These are phyloP conservation scores for Lactifluus subvellereus DNA, from an alignment of 768 basidiomycete species.

Conservation along the genomic window DNA sequence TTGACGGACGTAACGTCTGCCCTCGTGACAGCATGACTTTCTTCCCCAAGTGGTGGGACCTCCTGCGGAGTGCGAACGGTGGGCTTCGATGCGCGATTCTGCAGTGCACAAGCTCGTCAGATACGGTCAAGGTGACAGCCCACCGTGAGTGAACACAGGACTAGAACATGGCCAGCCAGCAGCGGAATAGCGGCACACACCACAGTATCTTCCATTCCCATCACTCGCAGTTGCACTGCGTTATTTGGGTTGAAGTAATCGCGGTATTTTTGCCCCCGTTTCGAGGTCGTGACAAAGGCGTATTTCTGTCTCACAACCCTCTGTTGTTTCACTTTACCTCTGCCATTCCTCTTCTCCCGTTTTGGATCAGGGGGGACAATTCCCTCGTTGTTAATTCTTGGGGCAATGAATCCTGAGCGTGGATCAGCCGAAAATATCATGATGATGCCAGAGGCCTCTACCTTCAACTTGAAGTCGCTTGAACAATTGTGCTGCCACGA, in stretches of 20 bases:
- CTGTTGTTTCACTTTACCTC: conserved; percentile 38
- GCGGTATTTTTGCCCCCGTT: conserved; percentile 43
- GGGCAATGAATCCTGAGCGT: conserved; percentile 52
- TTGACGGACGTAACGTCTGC: not conserved
- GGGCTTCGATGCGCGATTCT: conserved; percentile 19
- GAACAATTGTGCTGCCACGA: conserved; percentile 56
- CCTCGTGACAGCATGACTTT: not conserved
- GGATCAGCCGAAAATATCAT: not conserved
- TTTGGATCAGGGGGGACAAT: conserved; percentile 38
- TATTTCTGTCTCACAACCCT: conserved; percentile 53
- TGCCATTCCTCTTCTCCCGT: conserved; percentile 30
- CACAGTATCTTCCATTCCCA: conserved; percentile 50
- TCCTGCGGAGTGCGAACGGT: not conserved
- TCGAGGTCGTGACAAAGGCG: conserved; percentile 47
- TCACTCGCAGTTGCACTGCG: conserved; percentile 51
- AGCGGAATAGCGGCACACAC: conserved; percentile 33
- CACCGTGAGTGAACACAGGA: not conserved
- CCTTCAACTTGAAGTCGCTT: conserved; percentile 69
- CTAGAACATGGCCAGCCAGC: not conserved
- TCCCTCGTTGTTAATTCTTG: conserved; percentile 37
- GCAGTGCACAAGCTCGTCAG: not conserved
- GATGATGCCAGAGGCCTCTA: conserved; percentile 26
- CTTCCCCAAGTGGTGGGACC: not conserved
- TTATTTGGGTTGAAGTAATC: conserved; percentile 66
- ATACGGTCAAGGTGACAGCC: not conserved